These are phyloP conservation scores for Yarrowia porcina DNA, from an alignment of 805 yeast species.

Conservation along the genomic window DNA sequence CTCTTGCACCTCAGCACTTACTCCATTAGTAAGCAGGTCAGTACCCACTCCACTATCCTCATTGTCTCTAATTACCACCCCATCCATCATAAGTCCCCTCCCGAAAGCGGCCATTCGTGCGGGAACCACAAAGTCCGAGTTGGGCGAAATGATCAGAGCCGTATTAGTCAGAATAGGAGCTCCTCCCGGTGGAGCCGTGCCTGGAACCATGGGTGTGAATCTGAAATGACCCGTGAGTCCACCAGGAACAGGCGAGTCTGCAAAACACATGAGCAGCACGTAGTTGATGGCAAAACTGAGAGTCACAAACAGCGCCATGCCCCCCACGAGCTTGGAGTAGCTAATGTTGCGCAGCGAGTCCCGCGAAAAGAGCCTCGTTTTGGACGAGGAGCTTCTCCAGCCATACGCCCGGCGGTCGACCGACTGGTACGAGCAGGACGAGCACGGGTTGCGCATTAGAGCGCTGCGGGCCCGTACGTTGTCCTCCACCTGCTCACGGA, in stretches of 20 bases:
- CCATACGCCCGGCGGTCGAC: constrained; percentile 10
- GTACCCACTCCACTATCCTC: no score
- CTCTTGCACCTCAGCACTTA: no score
- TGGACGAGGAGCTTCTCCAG: background rate
- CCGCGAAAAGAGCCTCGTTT: background rate
- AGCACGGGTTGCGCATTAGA: background rate
- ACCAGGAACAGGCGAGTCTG: constrained; percentile 4
- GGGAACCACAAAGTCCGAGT: constrained; percentile 34
- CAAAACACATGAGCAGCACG: background rate
- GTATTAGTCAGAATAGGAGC: constrained; percentile 27
- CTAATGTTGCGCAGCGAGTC: background rate
- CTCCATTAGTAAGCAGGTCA: no score
- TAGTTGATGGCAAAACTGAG: constrained; percentile 22
- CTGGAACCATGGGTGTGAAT: constrained; percentile 3
- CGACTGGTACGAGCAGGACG: constrained; percentile 7
- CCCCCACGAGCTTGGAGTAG: background rate
- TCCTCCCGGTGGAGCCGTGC: constrained; percentile 15
- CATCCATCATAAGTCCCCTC: constrained; percentile 31
- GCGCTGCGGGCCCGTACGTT: constrained; percentile 13
- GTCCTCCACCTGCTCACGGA: constrained; percentile 8
- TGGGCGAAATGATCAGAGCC: constrained; percentile 35
- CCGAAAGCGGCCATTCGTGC: constrained; percentile 44
- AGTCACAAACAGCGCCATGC: constrained; percentile 18
- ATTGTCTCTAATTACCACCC: no score
- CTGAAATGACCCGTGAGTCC: background rate